Base-by-base conservation (phyloP, 331 rosid species). In the Acacia pycnantha region DNA sequence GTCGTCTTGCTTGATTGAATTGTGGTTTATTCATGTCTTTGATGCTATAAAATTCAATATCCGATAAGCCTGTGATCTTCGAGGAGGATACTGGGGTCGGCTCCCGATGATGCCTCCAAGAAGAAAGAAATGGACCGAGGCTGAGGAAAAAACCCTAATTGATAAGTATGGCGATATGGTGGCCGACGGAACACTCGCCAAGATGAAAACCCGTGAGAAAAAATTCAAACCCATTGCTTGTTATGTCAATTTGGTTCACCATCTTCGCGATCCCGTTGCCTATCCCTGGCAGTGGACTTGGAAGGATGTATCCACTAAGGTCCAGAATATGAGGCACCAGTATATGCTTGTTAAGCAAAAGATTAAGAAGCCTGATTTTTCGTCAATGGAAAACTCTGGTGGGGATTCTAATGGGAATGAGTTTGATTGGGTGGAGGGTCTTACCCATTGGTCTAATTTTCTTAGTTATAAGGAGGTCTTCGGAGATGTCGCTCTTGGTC, bases 301-400 rank as follows among this genome's bases (percentile, higher is more conserved):
- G 99, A 95, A 95, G 85, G 99, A 95, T 48, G 98, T 93, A 47
- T 93, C 98, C 43, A 95, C 99, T 21, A 93, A 95, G 90, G 99
- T 95, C 40, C 99, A 95, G 90, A 95, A 95, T 82, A 95, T 95
- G 98, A 80, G 99, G 90, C 99, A 95, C 65, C 99, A 95, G 87
- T 95, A 92, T 87, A 59, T 93, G 78, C 94, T 95, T 47, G 99
- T 93, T 48, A 93, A 95, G 88, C 99, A 95, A 90, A 95, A 95
- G 90, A 89, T 95, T 69, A 95, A 93, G 92, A 93, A 94, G 73
- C 92, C 90, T 0, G 97, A 91, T 33, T 81, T 80, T 48, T 77
- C 85, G 4, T 58, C 83, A 1, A 80, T 58, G 8, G 90, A 83
- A 46, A 79, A 81, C 68, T 76, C 87, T 1, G 88, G 88, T 18